These are phyloP conservation scores for Sporothrix brunneoviolacea DNA, from an alignment of 2,329 filamentous ascomycete species.

Conservation along the genomic window DNA sequence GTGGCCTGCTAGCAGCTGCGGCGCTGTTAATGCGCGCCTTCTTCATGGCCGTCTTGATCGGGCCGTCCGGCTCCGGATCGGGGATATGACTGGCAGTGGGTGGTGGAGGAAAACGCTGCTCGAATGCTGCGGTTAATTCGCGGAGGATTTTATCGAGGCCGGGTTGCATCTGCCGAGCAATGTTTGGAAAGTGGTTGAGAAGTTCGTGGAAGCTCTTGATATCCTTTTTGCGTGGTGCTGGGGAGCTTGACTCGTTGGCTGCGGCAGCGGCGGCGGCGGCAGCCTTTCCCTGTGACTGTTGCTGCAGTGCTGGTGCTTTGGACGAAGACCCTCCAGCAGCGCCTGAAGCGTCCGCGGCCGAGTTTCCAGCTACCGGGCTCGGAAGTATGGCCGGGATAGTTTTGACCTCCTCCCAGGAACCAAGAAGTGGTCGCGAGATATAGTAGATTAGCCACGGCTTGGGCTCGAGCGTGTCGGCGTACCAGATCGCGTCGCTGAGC, in stretches of 20 bases:
- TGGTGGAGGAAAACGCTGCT: conserved; percentile 74
- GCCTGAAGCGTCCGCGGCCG: conserved; percentile 15
- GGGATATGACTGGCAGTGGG: conserved; percentile 55
- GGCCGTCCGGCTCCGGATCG: conserved; percentile 51
- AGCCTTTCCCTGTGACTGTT: conserved; percentile 19
- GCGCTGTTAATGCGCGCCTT: conserved; percentile 47
- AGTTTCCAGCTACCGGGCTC: conserved; percentile 17
- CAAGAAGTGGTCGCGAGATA: conserved; percentile 82
- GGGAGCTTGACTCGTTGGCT: conserved; percentile 33
- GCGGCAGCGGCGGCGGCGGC: conserved; percentile 33
- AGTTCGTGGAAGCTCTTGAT: conserved; percentile 87
- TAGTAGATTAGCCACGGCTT: conserved; percentile 96
- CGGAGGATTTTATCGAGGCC: conserved; percentile 84
- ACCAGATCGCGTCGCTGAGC: conserved; percentile 77
- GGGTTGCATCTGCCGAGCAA: conserved; percentile 90
- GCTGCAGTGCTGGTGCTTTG: background rate
- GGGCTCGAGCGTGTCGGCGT: conserved; percentile 79
- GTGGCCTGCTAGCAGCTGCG: conserved; percentile 22
- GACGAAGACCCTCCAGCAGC: conserved; percentile 13
- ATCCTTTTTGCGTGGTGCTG: conserved; percentile 69
- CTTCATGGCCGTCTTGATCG: conserved; percentile 48
- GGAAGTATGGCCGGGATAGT: conserved; percentile 60
- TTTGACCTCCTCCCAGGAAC: conserved; percentile 69
- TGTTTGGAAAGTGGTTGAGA: conserved; percentile 87
- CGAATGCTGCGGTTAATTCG: conserved; percentile 80